A percentile compares a stretch with the other conserved stretches of the same genome.
These are phyloP conservation scores for Penicillium polonicum DNA, from an alignment of 2,329 filamentous ascomycete genomes.

Conservation along the genomic window DNA sequence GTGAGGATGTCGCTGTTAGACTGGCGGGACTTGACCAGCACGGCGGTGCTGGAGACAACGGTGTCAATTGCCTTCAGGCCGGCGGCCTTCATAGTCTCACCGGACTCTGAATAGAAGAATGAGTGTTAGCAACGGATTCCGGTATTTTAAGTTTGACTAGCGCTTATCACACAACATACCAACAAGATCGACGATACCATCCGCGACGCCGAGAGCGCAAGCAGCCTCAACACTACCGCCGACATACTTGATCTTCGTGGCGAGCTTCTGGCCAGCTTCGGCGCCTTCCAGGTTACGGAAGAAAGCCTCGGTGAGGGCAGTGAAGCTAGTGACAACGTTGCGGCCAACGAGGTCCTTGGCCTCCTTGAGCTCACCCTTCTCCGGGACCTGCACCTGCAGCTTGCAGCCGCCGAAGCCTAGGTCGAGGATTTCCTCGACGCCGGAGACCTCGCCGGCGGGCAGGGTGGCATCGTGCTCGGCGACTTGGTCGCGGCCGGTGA, in stretches of 20 bases:
- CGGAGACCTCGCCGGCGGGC: slow-evolving; percentile 43
- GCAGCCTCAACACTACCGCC: slow-evolving; percentile 97
- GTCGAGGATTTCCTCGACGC: slow-evolving; percentile 84
- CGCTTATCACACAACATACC: slow-evolving; percentile 56
- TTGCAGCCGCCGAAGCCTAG: slow-evolving; percentile 88
- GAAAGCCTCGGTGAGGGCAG: slow-evolving; percentile 76
- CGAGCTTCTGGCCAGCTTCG: slow-evolving; percentile 46
- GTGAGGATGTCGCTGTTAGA: slow-evolving; percentile 80
- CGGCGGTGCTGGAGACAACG: slow-evolving; percentile 80
- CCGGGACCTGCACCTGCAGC: slow-evolving; percentile 94
- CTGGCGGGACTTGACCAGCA: slow-evolving; percentile 86
- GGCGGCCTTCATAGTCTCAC: slow-evolving; percentile 95
- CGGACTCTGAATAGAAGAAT: slow-evolving; percentile 66
- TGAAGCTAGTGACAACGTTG: slow-evolving; percentile 95
- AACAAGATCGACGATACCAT: slow-evolving; percentile 96
- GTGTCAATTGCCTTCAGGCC: slow-evolving; percentile 93
- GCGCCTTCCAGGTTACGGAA: slow-evolving; percentile 72
- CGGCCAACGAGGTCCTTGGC: slow-evolving; percentile 81
- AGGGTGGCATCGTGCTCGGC: slow-evolving; percentile 74
- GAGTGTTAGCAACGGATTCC: background rate
- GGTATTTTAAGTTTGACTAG: background rate
- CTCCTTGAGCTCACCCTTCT: slow-evolving; percentile 70
- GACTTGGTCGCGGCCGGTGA: slow-evolving; percentile 91
- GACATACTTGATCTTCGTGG: slow-evolving; percentile 88
- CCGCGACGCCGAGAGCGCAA: slow-evolving; percentile 90